Percentiles rank a stretch among this genome's conserved stretches.
Evolutionary conservation across 768 basidiomycete genomes (phyloP).

Genomic region (Mycena albidolilacea): DNA sequence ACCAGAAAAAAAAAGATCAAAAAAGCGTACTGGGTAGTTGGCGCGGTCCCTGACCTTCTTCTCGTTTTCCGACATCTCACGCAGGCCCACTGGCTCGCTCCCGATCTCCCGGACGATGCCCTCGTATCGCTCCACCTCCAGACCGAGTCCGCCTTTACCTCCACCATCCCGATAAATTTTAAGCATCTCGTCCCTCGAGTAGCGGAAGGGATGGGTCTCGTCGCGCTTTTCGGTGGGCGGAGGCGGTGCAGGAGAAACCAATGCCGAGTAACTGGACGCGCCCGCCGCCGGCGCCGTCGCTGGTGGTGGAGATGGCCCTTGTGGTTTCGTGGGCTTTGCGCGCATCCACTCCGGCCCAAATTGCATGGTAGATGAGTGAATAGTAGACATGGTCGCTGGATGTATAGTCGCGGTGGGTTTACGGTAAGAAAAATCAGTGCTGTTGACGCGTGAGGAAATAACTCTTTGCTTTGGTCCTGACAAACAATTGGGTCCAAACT

Average conservation of each 20-base stretch:
- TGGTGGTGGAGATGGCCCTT: slow-evolving; percentile 73
- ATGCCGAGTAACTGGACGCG: slow-evolving; percentile 80
- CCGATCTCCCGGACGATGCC: slow-evolving; percentile 87
- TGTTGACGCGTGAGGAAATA: slow-evolving; percentile 59
- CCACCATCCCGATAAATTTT: slow-evolving; percentile 87
- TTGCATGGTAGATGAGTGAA: slow-evolving; percentile 69
- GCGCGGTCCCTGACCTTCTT: slow-evolving; percentile 78
- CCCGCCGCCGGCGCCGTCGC: slow-evolving; percentile 57
- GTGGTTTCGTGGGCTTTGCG: slow-evolving; percentile 76
- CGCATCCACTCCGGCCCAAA: slow-evolving; percentile 97
- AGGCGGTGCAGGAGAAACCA: slow-evolving; percentile 70
- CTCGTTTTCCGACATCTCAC: slow-evolving; percentile 87
- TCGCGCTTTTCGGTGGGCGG: slow-evolving; percentile 70
- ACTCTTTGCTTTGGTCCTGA: slow-evolving; percentile 10
- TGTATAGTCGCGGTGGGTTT: slow-evolving; percentile 28
- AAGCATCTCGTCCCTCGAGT: slow-evolving; percentile 88
- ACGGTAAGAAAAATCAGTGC: slow-evolving; percentile 16
- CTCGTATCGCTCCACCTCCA: slow-evolving; percentile 92
- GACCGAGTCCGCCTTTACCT: slow-evolving; percentile 79
- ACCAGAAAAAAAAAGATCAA: slow-evolving; percentile 42
- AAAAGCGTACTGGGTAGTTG: slow-evolving; percentile 36
- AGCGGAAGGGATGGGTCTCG: slow-evolving; percentile 84
- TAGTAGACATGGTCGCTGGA: slow-evolving; percentile 58
- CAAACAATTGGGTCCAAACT: slow-evolving; percentile 13
- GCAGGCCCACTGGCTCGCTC: slow-evolving; percentile 79